Evolutionary conservation across 192 early-diverging fungal species (phyloP), one percentile per base, ranked within the genome.

Genomic region (Phycomyces nitens): DNA sequence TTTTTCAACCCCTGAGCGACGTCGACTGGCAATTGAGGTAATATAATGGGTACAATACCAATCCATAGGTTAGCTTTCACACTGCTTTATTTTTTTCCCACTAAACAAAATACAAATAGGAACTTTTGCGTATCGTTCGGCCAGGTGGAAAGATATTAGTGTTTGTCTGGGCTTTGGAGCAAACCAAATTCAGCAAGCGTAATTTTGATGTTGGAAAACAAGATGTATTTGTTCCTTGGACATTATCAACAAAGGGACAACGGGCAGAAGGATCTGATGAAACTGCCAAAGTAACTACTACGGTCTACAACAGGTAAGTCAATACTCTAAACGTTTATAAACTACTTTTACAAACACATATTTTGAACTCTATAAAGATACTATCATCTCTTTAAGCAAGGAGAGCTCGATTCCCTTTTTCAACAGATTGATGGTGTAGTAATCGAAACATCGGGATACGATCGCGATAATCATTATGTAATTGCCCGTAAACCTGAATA

Each of bases 121-220:
- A 99, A 67, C 71, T 97, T 5, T 58, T 93, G 11, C 64, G 94
- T 23, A 85, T 94, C n/a, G 75, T 93, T 5, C 66, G 79, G 50
- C 75, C 84, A 0, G 89, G 87, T 5, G 90, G 92, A 5, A 73
- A 72, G 23, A 63, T 91, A 9, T 73, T 99, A 40, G 85, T 96
- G 16, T 97, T 94, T 82, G 96, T 95, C 0, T 99, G 96, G 96
- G 96, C 96, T 16, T 69, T 97, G 74, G 96, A 99, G 69, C 96
- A 99, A 75, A 66, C 65, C 7, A 76, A 86, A 49, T 85, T 84
- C 10, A 75, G 64, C 22, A 85, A 89, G 53, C 84, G 94, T 3
- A 87, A 88, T 65, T 99, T 95, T 73, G 86, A 91, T 18, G 75
- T 72, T 39, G 72, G 72, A 39, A 71, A 82, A 14, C 95, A 99